Base-by-base conservation (phyloP, 78 protist species). In the Dictyostelium firmibasis region DNA sequence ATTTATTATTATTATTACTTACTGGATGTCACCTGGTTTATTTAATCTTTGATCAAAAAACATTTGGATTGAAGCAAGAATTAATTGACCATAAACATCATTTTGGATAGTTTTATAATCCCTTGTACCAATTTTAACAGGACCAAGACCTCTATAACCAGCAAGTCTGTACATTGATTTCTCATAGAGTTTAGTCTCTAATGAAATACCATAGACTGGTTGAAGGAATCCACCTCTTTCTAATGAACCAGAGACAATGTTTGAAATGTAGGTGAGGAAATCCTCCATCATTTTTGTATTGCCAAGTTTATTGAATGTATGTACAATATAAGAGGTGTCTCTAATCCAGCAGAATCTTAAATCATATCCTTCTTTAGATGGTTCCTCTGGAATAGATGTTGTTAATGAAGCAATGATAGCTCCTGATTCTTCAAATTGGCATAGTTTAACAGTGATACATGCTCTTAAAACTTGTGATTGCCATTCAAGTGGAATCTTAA, bases 71-170 rank as follows among this genome's bases (percentile, higher is more conserved):
- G 79, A 70, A 1, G 97, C 86, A 8, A 91, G 86, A 35, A 95
- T 77, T 53, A 95, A 47, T 62, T 92, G 87, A 53, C 97, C 97
- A 64, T 95, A 95, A 23, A 79, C 95, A 69, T 88, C 97, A 84
- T 88, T 79, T 50, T 87, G 92, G 50, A 78, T 41, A 7, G 79
- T 84, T 36, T 74, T 79, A 38, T 83, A 77, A 29, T 89, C 97
- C 11, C 86, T 33, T 27, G 93, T 95, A 23, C 97, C 97, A 11
- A 85, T 81, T 36, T 91, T 89, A 29, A 95, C 97, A 18, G 97
- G 97, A n/a, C 96, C 96, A 35, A 84, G 33, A 16, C 97, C 97
- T 64, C 97, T 31, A 85, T 95, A 95, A 25, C 97, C 97, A 20
- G 97, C 86, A 18, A 95, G 74, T 77, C 94, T 72, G 36, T 89